Conservation (phyloP, 2,329 filamentous ascomycete genomes). For the Penicillium thymicola region DNA sequence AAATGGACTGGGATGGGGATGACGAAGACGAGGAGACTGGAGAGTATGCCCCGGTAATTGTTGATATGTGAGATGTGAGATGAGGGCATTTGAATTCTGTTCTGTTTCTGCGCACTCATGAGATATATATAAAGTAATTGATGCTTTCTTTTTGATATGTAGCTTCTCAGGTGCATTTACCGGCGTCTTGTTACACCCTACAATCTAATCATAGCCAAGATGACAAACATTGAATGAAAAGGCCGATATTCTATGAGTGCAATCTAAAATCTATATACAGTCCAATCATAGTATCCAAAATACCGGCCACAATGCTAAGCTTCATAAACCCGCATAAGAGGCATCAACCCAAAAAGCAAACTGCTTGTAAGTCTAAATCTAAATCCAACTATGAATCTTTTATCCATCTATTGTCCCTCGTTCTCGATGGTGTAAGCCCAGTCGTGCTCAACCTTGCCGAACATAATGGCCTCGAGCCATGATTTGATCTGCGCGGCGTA, state of each 20-base stretch:
- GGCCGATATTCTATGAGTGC: not conserved
- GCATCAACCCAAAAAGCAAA: not conserved
- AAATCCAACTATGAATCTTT: not conserved
- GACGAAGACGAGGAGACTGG: conserved; percentile 63
- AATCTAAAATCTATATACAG: conserved; percentile 6
- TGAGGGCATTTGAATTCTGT: not conserved
- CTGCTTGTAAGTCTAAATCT: not conserved
- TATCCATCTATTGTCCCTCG: conserved; percentile 39
- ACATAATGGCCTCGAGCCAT: conserved; percentile 72
- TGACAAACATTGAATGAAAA: not conserved
- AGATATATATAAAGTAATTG: not conserved
- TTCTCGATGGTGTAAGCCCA: conserved; percentile 69
- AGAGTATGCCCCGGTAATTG: conserved; percentile 61
- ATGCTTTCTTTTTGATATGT: not conserved
- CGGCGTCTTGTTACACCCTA: not conserved
- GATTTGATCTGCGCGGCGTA: conserved; percentile 54
- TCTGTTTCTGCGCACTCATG: not conserved
- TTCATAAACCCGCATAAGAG: not conserved
- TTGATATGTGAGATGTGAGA: conserved; percentile 44
- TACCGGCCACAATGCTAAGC: not conserved
- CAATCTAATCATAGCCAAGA: not conserved
- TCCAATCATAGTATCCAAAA: conserved; percentile 1
- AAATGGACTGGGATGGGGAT: conserved; percentile 57
- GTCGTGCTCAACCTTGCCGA: conserved; percentile 63
- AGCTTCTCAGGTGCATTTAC: not conserved